Evolutionary conservation across 139 green algal genomes (phyloP).

Genomic region (Chlorokybus atmophyticus): DNA sequence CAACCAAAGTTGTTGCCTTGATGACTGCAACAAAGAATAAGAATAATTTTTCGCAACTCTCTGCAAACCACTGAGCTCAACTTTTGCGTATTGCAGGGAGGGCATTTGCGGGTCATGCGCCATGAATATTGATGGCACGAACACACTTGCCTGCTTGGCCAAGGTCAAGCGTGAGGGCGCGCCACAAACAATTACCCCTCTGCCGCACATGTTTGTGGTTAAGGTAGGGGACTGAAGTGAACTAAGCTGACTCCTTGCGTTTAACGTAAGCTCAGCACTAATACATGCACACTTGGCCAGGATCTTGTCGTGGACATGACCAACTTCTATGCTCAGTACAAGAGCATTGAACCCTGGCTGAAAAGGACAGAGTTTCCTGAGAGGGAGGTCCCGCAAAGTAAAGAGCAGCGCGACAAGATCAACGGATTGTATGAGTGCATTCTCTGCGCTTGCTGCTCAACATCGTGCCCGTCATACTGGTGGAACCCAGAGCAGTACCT

Average conservation of each 20-base stretch:
- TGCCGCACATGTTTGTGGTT: slow-evolving; percentile 98
- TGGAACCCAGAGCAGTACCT: slow-evolving; percentile 99
- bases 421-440: slow-evolving; percentile 99
- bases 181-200: slow-evolving; percentile 82
- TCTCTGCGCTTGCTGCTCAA: slow-evolving; percentile 96
- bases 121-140: slow-evolving; percentile 97
- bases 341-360: slow-evolving; percentile 94
- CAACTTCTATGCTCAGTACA: slow-evolving; percentile 99
- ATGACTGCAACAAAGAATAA: no score
- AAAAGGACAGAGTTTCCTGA: slow-evolving; percentile 36
- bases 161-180: slow-evolving; percentile 49
- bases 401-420: slow-evolving; percentile 80
- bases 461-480: slow-evolving; percentile 91
- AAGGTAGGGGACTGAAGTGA: no score
- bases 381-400: slow-evolving; percentile 76
- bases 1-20: no score
- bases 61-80: no score
- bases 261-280: no score
- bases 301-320: slow-evolving; percentile 98
- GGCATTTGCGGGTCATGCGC: slow-evolving; percentile 96
- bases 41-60: no score
- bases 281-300: no score
- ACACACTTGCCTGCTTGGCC: slow-evolving; percentile 88
- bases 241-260: no score
- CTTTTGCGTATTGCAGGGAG: slow-evolving; percentile 50